Base-by-base conservation (phyloP, 768 basidiomycete species). In the Boletus reticuloceps region DNA sequence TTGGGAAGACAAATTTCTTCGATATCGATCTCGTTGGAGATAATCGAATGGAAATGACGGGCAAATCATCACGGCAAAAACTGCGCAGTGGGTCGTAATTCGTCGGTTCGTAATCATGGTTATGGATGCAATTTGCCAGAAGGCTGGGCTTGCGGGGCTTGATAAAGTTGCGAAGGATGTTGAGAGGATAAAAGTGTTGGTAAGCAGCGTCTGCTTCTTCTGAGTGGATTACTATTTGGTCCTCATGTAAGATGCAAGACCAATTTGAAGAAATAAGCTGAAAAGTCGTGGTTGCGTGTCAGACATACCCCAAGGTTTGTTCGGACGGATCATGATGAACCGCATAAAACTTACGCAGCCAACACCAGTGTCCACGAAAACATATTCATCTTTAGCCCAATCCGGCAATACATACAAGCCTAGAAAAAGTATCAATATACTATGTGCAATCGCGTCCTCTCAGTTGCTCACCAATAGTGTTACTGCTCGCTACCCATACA, bases 311-410 rank as follows among this genome's bases (percentile, higher is more conserved):
- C 43, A 12, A 43, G 4, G 22, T 37, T n/a, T 27, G 25, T 29
- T 37, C 29, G 38, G 46, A 53, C 37, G 47, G 57, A 43, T 47
- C 54, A n/a, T 36, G 20, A 48, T 19, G 31, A 54, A 54, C 54
- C 47, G 34, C 34, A 36, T 14, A n/a, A 29, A 43, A 50, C 86
- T 72, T 64, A 89, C 88, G 63, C 86, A 88, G 72, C 83, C 79
- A 14, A 89, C 84, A 13, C 83, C 83, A 2, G 87, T 89, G 68
- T 89, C 86, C 45, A 89, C 77, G 58, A 86, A 89, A 3, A 87
- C 81, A 54, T 87, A 88, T 63, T 84, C 82, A 25, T 76, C 71
- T 63, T 81, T 78, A 20, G 78, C 76, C 86, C 88, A 89, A 61
- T 88, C 86, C 29, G 79, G 74, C 20, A 88, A 73, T 17, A 82